Conservation (phyloP, 352 stramenopile genomes). For the Globisporangium nodosum region DNA sequence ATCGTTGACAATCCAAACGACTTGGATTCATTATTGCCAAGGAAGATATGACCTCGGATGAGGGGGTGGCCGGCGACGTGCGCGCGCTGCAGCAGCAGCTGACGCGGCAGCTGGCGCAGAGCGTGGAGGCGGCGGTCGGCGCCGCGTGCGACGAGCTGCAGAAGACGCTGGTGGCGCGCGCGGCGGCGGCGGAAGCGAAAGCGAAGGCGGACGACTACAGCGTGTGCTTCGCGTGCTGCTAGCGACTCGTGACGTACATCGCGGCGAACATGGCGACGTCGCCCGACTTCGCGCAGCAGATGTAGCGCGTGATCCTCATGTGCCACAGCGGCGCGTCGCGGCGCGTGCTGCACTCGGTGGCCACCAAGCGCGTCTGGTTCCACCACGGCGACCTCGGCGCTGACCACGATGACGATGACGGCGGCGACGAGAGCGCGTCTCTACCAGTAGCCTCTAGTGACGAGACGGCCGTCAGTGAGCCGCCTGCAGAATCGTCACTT, state of each 20-base stretch:
- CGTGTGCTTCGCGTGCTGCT: conserved; percentile 49
- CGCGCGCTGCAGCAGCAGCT: conserved; percentile 19
- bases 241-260: conserved; percentile 59
- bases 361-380: conserved; percentile 67
- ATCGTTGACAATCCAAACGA: too few species aligned
- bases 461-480: too few species aligned
- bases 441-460: too few species aligned
- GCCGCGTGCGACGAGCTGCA: conserved; percentile 30
- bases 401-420: neutral
- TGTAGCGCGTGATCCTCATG: conserved; percentile 64
- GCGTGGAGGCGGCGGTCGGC: conserved; percentile 40
- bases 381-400: conserved; percentile 5
- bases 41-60: too few species aligned
- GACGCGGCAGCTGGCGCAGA: conserved; percentile 36
- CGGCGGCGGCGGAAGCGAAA: conserved; percentile 1
- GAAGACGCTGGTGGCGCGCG: conserved; percentile 8
- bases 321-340: conserved; percentile 49
- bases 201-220: conserved; percentile 33
- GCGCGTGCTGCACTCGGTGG: conserved; percentile 42
- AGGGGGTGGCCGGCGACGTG: too few species aligned
- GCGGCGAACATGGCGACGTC: conserved; percentile 55
- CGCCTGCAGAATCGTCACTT: too few species aligned
- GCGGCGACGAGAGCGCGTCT: neutral
- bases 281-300: conserved; percentile 44
- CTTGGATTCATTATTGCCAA: too few species aligned